These are phyloP conservation scores for Populus hybrid DNA, from an alignment of 441 rosid genomes.

Conservation along the genomic window DNA sequence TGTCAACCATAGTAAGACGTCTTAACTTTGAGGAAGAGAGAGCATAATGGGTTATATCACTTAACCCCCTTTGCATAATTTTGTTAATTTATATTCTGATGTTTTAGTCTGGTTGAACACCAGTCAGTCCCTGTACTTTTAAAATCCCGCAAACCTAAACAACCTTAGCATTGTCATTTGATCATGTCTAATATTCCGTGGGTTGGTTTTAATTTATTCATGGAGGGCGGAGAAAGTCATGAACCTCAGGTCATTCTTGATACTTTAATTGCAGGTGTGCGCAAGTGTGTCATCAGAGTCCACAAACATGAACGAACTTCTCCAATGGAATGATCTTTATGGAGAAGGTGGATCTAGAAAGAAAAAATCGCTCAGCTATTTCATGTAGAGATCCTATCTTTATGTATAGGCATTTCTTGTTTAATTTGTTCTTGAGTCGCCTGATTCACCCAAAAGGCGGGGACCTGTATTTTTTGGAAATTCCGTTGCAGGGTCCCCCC, in stretches of 20 bases:
- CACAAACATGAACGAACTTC: constrained; percentile 85
- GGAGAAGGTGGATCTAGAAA: constrained; percentile 99
- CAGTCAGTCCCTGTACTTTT: too few relatives aligned
- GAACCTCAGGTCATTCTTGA: not conserved
- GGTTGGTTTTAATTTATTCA: not conserved
- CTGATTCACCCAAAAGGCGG: constrained; percentile 15
- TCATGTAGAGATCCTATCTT: constrained; percentile 62
- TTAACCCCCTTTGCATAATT: not conserved
- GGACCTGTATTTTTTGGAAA: constrained; percentile 26
- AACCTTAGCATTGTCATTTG: not conserved
- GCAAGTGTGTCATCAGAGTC: constrained; percentile 98
- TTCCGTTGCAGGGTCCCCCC: constrained; percentile 29
- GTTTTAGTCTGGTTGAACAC: too few relatives aligned
- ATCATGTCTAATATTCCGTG: not conserved
- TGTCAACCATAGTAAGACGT: not conserved
- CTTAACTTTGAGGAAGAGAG: too few relatives aligned
- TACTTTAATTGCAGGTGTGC: constrained; percentile 60
- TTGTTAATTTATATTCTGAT: not conserved
- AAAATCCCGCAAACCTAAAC: not conserved
- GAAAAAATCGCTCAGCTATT: constrained; percentile 89
- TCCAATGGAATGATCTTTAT: constrained; percentile 94
- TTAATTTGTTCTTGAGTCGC: constrained; percentile 25
- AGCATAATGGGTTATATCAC: not conserved
- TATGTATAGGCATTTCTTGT: constrained; percentile 34
- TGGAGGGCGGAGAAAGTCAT: not conserved